Evolutionary conservation across 257 asterid genomes (phyloP).

Genomic region (Forsythia viridissima): DNA sequence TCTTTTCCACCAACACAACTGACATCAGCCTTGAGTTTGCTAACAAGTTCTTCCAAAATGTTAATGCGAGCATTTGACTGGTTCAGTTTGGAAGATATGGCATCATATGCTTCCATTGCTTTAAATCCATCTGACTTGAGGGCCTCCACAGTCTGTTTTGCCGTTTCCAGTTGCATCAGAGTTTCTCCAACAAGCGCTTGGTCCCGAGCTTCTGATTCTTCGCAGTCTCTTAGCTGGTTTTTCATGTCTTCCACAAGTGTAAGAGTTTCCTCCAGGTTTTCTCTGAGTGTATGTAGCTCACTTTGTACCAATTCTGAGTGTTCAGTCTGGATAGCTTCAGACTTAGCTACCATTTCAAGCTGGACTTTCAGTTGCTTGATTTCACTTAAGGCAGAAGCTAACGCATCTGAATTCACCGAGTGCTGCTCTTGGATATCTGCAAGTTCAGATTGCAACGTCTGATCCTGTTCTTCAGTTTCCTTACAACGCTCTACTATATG

Average conservation of each 20-base stretch:
- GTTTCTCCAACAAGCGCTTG: slow-evolving; percentile 57
- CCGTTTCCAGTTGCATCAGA: slow-evolving; percentile 66
- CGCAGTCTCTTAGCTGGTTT: slow-evolving; percentile 45
- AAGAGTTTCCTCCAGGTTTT: slow-evolving; percentile 46
- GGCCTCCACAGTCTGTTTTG: slow-evolving; percentile 55
- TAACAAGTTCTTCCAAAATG: slow-evolving; percentile 57
- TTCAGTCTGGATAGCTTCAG: slow-evolving; percentile 52
- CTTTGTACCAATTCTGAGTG: slow-evolving; percentile 41
- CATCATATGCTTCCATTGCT: slow-evolving; percentile 44
- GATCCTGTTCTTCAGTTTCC: slow-evolving; percentile 32
- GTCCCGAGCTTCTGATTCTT: slow-evolving; percentile 69
- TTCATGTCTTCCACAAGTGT: slow-evolving; percentile 68
- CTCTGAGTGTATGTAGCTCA: slow-evolving; percentile 55
- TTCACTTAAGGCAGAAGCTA: slow-evolving; percentile 54
- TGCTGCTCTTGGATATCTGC: neutral
- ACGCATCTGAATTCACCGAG: neutral
- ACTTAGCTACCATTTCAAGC: slow-evolving; percentile 57
- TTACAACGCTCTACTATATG: slow-evolving; percentile 20
- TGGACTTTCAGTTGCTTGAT: slow-evolving; percentile 61
- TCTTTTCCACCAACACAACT: neutral
- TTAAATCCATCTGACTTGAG: slow-evolving; percentile 62
- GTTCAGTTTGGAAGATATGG: slow-evolving; percentile 57
- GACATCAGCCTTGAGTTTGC: slow-evolving; percentile 50
- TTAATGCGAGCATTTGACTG: slow-evolving; percentile 63
- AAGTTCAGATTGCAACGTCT: slow-evolving; percentile 6